Conservation (phyloP, 2,329 filamentous ascomycete genomes). For the Lizonia empirigonia region DNA sequence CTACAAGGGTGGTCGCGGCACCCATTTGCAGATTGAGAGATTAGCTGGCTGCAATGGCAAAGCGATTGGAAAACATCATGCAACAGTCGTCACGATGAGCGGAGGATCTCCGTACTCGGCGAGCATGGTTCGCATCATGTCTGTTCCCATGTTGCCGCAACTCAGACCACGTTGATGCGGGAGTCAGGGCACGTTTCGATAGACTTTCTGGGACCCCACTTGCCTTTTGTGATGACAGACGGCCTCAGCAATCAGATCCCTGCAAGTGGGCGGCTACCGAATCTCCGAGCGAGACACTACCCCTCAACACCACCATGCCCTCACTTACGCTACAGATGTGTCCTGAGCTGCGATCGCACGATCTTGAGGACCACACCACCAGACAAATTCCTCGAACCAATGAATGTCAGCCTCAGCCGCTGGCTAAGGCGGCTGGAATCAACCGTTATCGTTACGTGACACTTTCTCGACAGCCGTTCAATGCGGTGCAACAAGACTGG, state of each 20-base stretch:
- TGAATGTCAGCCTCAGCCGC: background rate
- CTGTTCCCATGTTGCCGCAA: constrained; percentile 6
- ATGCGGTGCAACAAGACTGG: constrained; percentile 21
- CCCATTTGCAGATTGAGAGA: constrained; percentile 25
- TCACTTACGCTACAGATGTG: constrained; percentile 5
- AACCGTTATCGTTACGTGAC: constrained; percentile 1
- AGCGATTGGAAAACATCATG: constrained; percentile 9
- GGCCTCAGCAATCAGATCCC: constrained; percentile 24
- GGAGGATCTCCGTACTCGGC: constrained; percentile 1
- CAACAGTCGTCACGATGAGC: constrained; percentile 1
- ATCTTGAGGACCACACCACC: constrained; percentile 9
- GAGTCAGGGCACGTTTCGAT: constrained; percentile 21
- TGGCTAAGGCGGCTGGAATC: background rate
- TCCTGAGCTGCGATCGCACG: constrained; percentile 7
- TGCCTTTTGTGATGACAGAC: constrained; percentile 32
- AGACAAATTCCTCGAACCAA: background rate
- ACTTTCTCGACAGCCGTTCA: constrained; percentile 8
- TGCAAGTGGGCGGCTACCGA: constrained; percentile 20
- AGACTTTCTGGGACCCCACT: constrained; percentile 32
- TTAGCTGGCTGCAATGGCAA: constrained; percentile 30
- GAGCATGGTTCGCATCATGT: constrained; percentile 10
- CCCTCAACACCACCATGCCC: constrained; percentile 45
- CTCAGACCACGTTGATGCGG: constrained; percentile 9
- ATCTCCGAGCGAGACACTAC: constrained; percentile 17
- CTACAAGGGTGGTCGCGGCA: constrained; percentile 17